Conservation (phyloP, 106 monocot species). For the Acanthochlamys bracteata region DNA sequence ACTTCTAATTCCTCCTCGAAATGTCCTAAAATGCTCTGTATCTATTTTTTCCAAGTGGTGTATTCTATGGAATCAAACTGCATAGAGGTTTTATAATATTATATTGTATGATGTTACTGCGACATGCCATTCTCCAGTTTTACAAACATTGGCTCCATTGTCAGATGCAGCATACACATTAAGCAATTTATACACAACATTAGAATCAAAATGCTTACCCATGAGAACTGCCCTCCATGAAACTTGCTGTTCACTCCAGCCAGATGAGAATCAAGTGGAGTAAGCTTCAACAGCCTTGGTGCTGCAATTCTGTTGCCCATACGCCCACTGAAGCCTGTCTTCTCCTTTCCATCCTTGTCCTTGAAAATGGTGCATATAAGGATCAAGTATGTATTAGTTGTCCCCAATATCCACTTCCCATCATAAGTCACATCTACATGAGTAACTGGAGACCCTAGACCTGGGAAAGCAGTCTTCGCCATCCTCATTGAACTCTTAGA, state of each 20-base stretch:
- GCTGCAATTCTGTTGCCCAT: slow-evolving; percentile 89
- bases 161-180: no score
- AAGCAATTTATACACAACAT: no score
- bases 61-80: no score
- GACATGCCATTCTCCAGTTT: no score
- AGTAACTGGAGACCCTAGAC: slow-evolving; percentile 69
- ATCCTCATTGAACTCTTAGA: slow-evolving; percentile 88
- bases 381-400: slow-evolving; percentile 71
- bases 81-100: no score
- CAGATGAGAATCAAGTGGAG: slow-evolving; percentile 64
- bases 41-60: no score
- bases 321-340: slow-evolving; percentile 72
- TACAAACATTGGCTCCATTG: no score
- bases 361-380: slow-evolving; percentile 73
- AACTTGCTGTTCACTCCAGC: slow-evolving; percentile 66
- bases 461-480: slow-evolving; percentile 91
- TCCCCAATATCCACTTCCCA: slow-evolving; percentile 91
- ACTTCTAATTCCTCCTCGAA: no score
- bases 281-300: slow-evolving; percentile 85
- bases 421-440: slow-evolving; percentile 91
- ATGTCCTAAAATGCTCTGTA: no score
- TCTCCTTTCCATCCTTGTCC: slow-evolving; percentile 89
- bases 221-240: slow-evolving; percentile 78
- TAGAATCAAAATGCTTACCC: slow-evolving; percentile 35
- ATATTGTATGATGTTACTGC: no score